Base-by-base conservation (phyloP, 192 early-diverging fungal species). In the Backusella psychrophila region DNA sequence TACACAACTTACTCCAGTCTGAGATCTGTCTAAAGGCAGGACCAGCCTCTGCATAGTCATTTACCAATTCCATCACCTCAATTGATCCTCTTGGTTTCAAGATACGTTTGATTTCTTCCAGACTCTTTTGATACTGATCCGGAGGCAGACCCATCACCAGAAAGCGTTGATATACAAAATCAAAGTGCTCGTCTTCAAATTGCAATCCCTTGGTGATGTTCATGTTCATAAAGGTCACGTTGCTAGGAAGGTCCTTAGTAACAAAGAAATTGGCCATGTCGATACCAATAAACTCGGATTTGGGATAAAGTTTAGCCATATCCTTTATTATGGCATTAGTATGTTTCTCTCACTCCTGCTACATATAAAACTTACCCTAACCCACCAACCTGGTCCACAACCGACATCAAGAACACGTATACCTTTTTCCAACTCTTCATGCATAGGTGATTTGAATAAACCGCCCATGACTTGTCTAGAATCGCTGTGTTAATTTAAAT, bases 341-440 rank as follows among this genome's bases (percentile, higher is more conserved):
- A 42, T 19, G 35, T 12, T 34, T 68, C 29, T 29, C 6, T 26
- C 23, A 34, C 19, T 49, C 15, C 12, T 39, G 11, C n/a, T 26
- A 33, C 11, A 21, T n/a, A 6, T n/a, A 21, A 4, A 8, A 68
- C 69, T 78, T 41, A 78, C 81, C 29, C 73, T 9, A 3, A 75
- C 77, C 82, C 82, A 83, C 67, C 71, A 79, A 14, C 82, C 82
- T 23, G 82, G 78, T 8, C 82, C 82, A 77, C 82, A 83, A 0
- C 82, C 82, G 19, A 83, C 66, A 31, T 83, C 82, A 9, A 83
- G 53, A 5, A 83, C 78, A 59, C 72, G 39, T 35, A 79, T 74
- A 7, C 82, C 82, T 33, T 66, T 56, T 35, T 53, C 52, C 34
- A 83, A 29, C 11, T 66, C 26, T 9, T 83, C 78, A 15, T 83